Conservation (phyloP, 2,329 filamentous ascomycete genomes). For the Epichloe sp. region DNA sequence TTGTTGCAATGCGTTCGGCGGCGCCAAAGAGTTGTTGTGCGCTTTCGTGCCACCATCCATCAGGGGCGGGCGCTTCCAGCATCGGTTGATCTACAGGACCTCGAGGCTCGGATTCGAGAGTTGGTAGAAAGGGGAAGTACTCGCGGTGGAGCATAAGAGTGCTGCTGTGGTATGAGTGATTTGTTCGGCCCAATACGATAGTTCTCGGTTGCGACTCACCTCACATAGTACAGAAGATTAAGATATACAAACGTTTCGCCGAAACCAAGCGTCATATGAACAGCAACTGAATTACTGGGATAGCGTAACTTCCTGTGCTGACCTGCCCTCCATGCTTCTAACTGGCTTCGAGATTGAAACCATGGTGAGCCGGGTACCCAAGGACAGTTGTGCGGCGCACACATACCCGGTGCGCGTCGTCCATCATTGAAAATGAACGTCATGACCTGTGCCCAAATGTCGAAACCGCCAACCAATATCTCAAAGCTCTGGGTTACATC, state of each 20-base stretch:
- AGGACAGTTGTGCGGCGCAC: slow-evolving; percentile 23
- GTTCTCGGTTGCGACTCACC: slow-evolving; percentile 15
- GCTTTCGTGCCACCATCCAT: slow-evolving; percentile 27
- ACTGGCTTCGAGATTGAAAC: slow-evolving; percentile 15
- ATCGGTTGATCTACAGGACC: slow-evolving; percentile 28
- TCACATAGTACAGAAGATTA: slow-evolving; percentile 30
- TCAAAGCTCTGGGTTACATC: slow-evolving; percentile 18
- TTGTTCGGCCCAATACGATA: not conserved
- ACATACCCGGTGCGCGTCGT: slow-evolving; percentile 26
- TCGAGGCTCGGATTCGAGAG: slow-evolving; percentile 17
- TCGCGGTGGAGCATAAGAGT: slow-evolving; percentile 29
- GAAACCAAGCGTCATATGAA: slow-evolving; percentile 25
- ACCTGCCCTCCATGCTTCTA: slow-evolving; percentile 22
- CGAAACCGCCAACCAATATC: slow-evolving; percentile 28
- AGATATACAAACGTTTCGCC: slow-evolving; percentile 29
- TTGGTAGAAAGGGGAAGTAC: slow-evolving; percentile 31
- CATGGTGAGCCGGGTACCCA: slow-evolving; percentile 25
- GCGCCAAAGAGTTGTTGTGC: slow-evolving; percentile 23
- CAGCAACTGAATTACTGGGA: slow-evolving; percentile 22
- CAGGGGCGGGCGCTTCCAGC: slow-evolving; percentile 23
- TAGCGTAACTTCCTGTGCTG: slow-evolving; percentile 24
- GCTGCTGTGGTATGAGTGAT: slow-evolving; percentile 10
- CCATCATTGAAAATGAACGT: slow-evolving; percentile 30
- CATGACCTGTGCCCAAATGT: slow-evolving; percentile 29
- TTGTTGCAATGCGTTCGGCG: slow-evolving; percentile 20